Percentiles rank a stretch among this genome's conserved stretches.
phyloP scores from a whole-genome alignment of 2,329 filamentous ascomycete species.

The Colletotrichum sp. region DNA sequence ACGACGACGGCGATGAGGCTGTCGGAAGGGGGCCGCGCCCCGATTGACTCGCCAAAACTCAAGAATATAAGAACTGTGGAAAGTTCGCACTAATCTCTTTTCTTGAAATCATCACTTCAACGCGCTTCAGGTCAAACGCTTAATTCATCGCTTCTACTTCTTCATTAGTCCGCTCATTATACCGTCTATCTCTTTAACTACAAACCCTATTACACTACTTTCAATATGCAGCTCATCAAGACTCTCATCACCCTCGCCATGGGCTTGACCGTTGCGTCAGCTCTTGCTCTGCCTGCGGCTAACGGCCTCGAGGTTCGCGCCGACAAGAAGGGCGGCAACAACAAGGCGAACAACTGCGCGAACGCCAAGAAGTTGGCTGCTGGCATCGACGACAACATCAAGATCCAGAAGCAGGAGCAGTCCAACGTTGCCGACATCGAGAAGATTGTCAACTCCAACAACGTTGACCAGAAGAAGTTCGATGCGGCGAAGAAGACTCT shows the following conservation, averaged over 20 bases:
- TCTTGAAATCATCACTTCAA: accelerated
- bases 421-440: conserved; percentile 4
- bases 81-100: neutral
- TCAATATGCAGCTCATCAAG: conserved; percentile 7
- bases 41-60: neutral
- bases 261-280: neutral
- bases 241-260: neutral
- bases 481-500: conserved; percentile 19
- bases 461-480: conserved; percentile 15
- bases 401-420: conserved; percentile 26
- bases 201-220: neutral
- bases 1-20: neutral
- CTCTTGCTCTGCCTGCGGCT: neutral
- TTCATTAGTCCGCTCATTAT: neutral
- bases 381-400: conserved; percentile 27
- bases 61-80: neutral
- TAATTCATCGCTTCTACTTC: neutral
- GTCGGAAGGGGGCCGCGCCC: neutral
- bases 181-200: neutral
- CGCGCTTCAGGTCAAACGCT: neutral
- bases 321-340: neutral
- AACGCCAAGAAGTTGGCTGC: conserved; percentile 23
- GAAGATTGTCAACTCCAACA: conserved; percentile 13
- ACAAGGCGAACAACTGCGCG: conserved; percentile 6
- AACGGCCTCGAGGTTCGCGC: neutral